Base-by-base conservation (phyloP, 768 basidiomycete genomes). In the Russula sp. region DNA sequence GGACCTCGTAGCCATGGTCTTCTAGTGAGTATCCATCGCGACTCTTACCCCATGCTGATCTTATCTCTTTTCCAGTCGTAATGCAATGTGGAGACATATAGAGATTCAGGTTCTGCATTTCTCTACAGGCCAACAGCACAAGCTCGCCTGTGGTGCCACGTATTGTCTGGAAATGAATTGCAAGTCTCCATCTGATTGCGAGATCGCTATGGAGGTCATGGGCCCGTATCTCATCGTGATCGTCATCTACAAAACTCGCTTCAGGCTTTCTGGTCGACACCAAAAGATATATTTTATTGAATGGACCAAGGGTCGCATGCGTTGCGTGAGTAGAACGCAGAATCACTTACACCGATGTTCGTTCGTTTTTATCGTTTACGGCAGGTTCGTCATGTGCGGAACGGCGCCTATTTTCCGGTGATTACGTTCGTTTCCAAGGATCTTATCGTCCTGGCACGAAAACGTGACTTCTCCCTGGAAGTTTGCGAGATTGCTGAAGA, bases 141-240 rank as follows among this genome's bases (percentile, higher is more conserved):
- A 53, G 16, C 41, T 59, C 8, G 61, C 61, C 7, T 42, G 46
- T 1, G 35, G 35, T 5, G 38, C n/a, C 16, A 10, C 51, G 6
- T 52, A 47, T 7, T 46, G 32, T 6, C 35, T 59, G 16, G 61
- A 63, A 20, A 22, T 63, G 39, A 59, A 63, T 5, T 63, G 61
- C 46, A 63, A 59, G 36, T 58, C 51, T 29, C 52, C 51, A 6
- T 41, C 50, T 13, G 57, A 63, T 16, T 58, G 57, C 46, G 61
- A 63, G 34, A 48, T 63, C 32, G 52, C 55, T 0, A 63, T 63
- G 51, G 61, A 59, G n/a, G 25, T 53, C 39, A 63, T 59, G 61
- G 61, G 57, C 4, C 42, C 56, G n/a, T 29, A 43, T 48, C 57
- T 63, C 39, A 10, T 63, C 34, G 29, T 63, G 18, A 36, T 63